phyloP scores from a whole-genome alignment of 257 asterid species.

The Solanum pimpinellifolium region DNA sequence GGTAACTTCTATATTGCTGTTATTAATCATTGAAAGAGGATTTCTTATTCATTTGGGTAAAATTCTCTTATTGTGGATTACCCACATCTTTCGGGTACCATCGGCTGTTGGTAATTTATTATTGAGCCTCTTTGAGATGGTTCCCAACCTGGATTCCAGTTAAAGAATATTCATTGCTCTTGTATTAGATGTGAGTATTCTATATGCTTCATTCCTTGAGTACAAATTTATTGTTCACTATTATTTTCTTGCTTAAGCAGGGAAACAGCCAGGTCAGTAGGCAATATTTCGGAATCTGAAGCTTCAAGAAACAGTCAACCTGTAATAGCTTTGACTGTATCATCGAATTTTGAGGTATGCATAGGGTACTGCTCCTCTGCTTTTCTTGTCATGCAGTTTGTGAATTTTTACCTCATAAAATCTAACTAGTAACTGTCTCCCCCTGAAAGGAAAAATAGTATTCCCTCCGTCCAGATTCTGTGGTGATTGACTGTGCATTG shows the following conservation, averaged over 20 bases:
- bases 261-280: slow-evolving; percentile 51
- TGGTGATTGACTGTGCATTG: background rate
- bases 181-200: background rate
- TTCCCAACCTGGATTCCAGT: background rate
- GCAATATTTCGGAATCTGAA: slow-evolving; percentile 53
- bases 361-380: background rate
- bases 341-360: slow-evolving; percentile 92
- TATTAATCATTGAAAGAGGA: background rate
- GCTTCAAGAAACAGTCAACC: slow-evolving; percentile 43
- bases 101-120: background rate
- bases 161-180: background rate
- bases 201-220: background rate
- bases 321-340: slow-evolving; percentile 58
- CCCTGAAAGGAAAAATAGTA: background rate
- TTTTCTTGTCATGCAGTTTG: background rate
- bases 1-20: background rate
- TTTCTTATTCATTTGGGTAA: background rate
- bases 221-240: background rate
- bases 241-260: slow-evolving; percentile 30
- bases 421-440: background rate
- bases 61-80: background rate
- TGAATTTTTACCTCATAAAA: background rate
- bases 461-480: background rate
- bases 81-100: background rate
- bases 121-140: background rate